Base-by-base conservation (phyloP, 306 rosid genomes). In the Prunus dulcis region DNA sequence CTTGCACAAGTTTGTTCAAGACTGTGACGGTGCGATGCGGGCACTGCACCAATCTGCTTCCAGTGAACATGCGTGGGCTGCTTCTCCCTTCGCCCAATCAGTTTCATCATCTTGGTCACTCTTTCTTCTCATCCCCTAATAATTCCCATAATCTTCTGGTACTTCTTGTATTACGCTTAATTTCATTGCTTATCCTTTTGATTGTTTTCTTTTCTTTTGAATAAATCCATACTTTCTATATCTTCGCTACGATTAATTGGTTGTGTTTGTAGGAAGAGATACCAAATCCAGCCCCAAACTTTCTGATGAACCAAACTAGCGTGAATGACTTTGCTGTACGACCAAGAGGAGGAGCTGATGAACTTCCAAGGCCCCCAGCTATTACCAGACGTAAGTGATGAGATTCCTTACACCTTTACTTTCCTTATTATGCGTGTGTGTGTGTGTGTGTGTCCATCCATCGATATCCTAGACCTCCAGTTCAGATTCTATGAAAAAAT, bases 21-120 rank as follows among this genome's bases (percentile, higher is more conserved):
- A 91, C 98, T 0, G 97, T 94, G 3, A 94, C 98, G n/a, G 98
- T 94, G 9, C 73, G 98, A 82, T 94, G 98, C 56, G 98, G 98
- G 19, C 98, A 94, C 85, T 94, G 98, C 93, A 91, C 96, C 77
- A 94, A 88, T 74, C 95, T 94, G 30, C 85, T 94, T 27, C 98
- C 98, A 1, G 96, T 93, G 55, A 93, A 91, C 91, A 87, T 93
- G 93, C 89, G 98, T 2, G 98, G 85, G 19, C 68, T 91, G 84
- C 96, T 94, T 79, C 80, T 94, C 76, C 96, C 96, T n/a, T 84
- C 97, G 4, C 41, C 96, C 3, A 87, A 88, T 75, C 98, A 94
- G 76, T 91, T 91, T 80, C 97, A 93, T 62, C 85, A 77, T 85
- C 84, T 90, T 56, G 87, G 88, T 12, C 97, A 93, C 87, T 89